Percentiles rank a stretch among this genome's conserved stretches.
phyloP scores from a whole-genome alignment of 1,284 basidiomycete species.

The Microbotryum silenes-acaulis region DNA sequence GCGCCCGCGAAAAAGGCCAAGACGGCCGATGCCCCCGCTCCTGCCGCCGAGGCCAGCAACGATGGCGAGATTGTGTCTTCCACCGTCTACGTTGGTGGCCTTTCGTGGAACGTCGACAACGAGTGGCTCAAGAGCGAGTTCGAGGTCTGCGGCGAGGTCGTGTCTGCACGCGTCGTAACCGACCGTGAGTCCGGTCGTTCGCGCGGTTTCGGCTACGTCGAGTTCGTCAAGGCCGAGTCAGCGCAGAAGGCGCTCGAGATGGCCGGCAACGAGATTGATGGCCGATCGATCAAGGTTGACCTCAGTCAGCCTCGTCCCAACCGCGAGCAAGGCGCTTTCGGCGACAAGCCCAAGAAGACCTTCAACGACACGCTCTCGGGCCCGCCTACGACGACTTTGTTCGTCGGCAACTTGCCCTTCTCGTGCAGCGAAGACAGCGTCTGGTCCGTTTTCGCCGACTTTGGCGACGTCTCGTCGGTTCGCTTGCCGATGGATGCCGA shows the following conservation, averaged over 20 bases:
- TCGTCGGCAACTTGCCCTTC: slow-evolving; percentile 86
- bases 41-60: slow-evolving; percentile 36
- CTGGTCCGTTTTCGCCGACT: slow-evolving; percentile 87
- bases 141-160: slow-evolving; percentile 75
- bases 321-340: slow-evolving; percentile 63
- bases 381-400: slow-evolving; percentile 64
- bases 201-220: slow-evolving; percentile 90
- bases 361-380: slow-evolving; percentile 48
- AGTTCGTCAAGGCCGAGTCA: slow-evolving; percentile 61
- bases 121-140: slow-evolving; percentile 93
- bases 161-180: slow-evolving; percentile 78
- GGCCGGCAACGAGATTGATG: slow-evolving; percentile 80
- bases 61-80: slow-evolving; percentile 50
- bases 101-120: slow-evolving; percentile 97
- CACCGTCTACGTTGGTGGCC: slow-evolving; percentile 82
- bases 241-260: slow-evolving; percentile 68
- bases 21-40: slow-evolving; percentile 48
- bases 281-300: slow-evolving; percentile 80
- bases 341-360: slow-evolving; percentile 51
- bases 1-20: slow-evolving; percentile 73
- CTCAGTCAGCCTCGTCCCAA: slow-evolving; percentile 56
- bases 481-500: slow-evolving; percentile 91
- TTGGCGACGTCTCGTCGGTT: slow-evolving; percentile 63
- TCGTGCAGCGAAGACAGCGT: slow-evolving; percentile 71
- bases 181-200: slow-evolving; percentile 82